Evolutionary conservation across 352 stramenopile genomes (phyloP), one percentile per base, ranked within the genome.

Genomic region (Saprolegnia diclina): DNA sequence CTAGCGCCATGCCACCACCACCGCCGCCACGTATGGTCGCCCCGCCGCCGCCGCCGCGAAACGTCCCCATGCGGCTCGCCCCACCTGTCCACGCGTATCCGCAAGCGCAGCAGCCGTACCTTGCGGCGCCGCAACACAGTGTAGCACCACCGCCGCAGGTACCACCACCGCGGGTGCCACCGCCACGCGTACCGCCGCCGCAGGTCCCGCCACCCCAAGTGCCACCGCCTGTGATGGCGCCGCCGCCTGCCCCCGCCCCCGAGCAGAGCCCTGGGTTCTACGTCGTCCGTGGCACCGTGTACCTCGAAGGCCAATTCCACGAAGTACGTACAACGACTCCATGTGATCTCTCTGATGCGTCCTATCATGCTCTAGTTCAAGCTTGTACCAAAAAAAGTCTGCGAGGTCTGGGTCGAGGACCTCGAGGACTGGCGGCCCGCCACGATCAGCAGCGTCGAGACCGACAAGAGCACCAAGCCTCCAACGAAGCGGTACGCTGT

Each of bases 371-470:
- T 32, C 11, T 44, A 80, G 77, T 55, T 71, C 26, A 85, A 91
- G 56, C 71, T 94, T 4, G 52, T 59, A 74, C 85, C 53, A 78
- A 71, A 7, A 83, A 89, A 81, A 21, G 78, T 80, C 16, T 94
- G 85, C 52, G 79, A 94, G 73, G 82, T 94, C 44, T 94, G 87
- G 87, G 74, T 90, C 24, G 87, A 94, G 22, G 79, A 87, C 0
- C 56, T 72, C 2, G 87, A 94, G 35, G 76, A 89, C 57, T 94
- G 87, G 87, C 71, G 90, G 21, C 76, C 89, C 46, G 87, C 82
- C 19, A 67, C 92, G 48, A 83, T 94, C 46, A 85, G 91, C 32
- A 73, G 78, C n/a, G 74, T 77, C 0, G 77, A 83, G 22, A 80
- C 75, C 48, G 73, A 92, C 24, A 83, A 83, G 11, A 91, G 92